Conservation (phyloP, 2,329 filamentous ascomycete genomes). For the Pleurostoma richardsiae region DNA sequence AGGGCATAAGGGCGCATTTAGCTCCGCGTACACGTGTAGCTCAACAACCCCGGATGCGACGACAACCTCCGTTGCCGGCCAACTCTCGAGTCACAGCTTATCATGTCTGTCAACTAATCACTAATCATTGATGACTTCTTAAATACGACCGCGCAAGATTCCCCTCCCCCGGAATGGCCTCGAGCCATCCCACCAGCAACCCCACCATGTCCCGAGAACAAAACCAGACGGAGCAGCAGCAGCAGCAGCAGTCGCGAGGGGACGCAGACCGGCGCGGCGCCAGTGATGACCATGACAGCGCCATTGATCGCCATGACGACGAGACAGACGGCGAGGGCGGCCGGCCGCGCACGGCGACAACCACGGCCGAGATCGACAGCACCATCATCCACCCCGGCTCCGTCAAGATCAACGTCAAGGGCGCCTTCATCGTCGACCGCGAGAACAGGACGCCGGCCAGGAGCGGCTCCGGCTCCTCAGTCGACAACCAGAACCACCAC, state of each 20-base stretch:
- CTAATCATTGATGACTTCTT: no score
- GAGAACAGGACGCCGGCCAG: conserved; percentile 51
- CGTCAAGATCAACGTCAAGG: conserved; percentile 93
- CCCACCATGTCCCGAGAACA: background rate
- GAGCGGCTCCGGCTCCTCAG: conserved; percentile 35
- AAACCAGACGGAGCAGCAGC: conserved; percentile 1
- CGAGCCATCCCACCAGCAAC: no score
- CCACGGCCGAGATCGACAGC: conserved; percentile 53
- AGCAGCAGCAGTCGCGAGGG: background rate
- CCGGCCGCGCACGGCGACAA: conserved; percentile 35
- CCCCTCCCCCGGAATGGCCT: no score
- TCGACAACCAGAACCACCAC: conserved; percentile 28
- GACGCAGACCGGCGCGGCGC: background rate
- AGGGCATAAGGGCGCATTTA: no score
- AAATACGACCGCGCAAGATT: no score
- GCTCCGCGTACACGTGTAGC: no score
- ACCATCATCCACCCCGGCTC: conserved; percentile 60
- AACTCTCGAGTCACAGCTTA: no score
- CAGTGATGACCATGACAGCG: no score
- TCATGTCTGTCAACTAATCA: no score
- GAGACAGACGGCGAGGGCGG: conserved; percentile 7
- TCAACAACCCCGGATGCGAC: no score
- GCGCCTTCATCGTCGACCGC: conserved; percentile 92
- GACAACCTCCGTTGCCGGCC: no score
- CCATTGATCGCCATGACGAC: background rate